Conservation (phyloP, 305 asterid species). For the Rubia peregrina region DNA sequence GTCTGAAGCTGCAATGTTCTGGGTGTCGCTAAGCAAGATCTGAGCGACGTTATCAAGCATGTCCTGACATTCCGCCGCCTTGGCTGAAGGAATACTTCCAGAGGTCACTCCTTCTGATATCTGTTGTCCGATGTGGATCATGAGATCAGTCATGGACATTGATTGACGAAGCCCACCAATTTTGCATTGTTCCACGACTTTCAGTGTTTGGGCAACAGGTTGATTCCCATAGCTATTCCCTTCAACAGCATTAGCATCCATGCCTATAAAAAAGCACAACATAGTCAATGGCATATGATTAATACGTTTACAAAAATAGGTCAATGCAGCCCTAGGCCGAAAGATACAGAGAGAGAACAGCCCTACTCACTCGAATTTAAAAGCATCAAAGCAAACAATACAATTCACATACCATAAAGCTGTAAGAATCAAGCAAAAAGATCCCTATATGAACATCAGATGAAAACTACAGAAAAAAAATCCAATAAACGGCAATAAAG, state of each 20-base stretch:
- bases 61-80: conserved; percentile 61
- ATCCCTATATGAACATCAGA: neutral
- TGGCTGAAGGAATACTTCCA: conserved; percentile 51
- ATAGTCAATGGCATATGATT: neutral
- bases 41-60: conserved; percentile 56
- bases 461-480: no score
- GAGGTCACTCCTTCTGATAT: conserved; percentile 54
- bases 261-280: conserved; percentile 26
- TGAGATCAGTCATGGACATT: conserved; percentile 84
- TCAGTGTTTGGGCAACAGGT: conserved; percentile 23
- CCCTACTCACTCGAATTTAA: neutral
- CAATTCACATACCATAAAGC: neutral
- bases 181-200: conserved; percentile 43
- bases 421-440: neutral
- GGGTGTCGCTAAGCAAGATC: conserved; percentile 56
- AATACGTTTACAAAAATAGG: neutral
- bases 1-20: conserved; percentile 43
- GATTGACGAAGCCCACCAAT: conserved; percentile 68
- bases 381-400: neutral
- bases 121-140: conserved; percentile 68
- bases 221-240: conserved; percentile 14
- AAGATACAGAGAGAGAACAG: no score
- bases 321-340: neutral
- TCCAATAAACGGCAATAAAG: no score
- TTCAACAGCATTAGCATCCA: conserved; percentile 36